Evolutionary conservation across 2,329 filamentous ascomycete genomes (phyloP), one percentile per base, ranked within the genome.

Genomic region (Colletotrichum aenigma): DNA sequence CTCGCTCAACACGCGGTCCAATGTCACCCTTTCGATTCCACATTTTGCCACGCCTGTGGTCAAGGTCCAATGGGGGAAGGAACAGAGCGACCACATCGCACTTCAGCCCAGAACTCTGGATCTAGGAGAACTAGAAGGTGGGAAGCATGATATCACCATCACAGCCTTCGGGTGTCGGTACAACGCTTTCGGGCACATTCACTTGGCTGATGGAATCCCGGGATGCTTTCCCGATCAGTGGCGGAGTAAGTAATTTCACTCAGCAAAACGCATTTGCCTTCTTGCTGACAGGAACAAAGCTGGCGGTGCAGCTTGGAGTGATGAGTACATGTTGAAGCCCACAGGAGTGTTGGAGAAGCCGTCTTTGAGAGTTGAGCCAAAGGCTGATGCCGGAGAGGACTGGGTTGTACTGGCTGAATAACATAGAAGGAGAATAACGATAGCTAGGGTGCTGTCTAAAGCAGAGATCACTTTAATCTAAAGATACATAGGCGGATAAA

Each of bases 101-200:
- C 38, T 76, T 13, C 74, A 64, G 34, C 74, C 74, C 6, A 66
- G 74, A 5, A 67, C 36, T 0, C 55, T 76, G 16, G 12, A 4
- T 2, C 55, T 76, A 1, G 74, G 74, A 0, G 43, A 70, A 12
- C 2, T 76, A 8, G 74, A 56, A 3, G 10, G 36, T 1, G 74
- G 74, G 4, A 75, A 24, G 16, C 74, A 76, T 18, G 6, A 62
- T 3, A n/a, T 75, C 1, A 26, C n/a, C 4, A 75, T 76, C 15
- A 75, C 71, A 4, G 74, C 74, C 1, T 75, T 75, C 4, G 74
- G 74, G 4, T 30, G 61, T 15, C 64, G 73, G 7, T 69, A 76
- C 26, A 77, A 61, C 21, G 64, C 76, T 2, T 77, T 77, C 7
- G 74, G 76, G 1, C 52, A 77, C 16, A 32, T 76, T 9, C 73